These are phyloP conservation scores for Solanum pinnatisectum DNA, from an alignment of 257 asterid genomes.

Conservation along the genomic window DNA sequence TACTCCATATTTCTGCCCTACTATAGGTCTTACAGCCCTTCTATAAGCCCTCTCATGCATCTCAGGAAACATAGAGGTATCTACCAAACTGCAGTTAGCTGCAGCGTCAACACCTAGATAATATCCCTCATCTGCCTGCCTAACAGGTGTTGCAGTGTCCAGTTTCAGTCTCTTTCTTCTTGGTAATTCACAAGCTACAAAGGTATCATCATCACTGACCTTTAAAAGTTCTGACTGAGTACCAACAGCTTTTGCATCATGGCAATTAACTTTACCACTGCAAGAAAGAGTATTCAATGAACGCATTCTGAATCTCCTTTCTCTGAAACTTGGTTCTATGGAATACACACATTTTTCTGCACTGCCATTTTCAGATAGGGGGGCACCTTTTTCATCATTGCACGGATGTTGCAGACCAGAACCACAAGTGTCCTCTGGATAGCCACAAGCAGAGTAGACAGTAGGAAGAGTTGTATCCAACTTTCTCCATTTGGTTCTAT, in stretches of 20 bases:
- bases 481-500: conserved; percentile 31
- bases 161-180: conserved; percentile 26
- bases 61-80: conserved; percentile 11
- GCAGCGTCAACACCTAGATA: conserved; percentile 17
- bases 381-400: conserved; percentile 11
- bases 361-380: conserved; percentile 15
- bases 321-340: conserved; percentile 15
- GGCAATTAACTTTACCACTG: conserved; percentile 8
- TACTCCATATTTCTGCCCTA: conserved; percentile 46
- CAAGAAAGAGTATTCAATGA: conserved; percentile 6
- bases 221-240: conserved; percentile 4
- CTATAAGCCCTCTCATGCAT: conserved; percentile 9
- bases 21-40: conserved; percentile 32
- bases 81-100: conserved; percentile 13
- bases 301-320: conserved; percentile 12
- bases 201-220: conserved; percentile 4
- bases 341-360: conserved; percentile 18
- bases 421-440: conserved; percentile 15
- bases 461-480: conserved; percentile 21
- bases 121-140: conserved; percentile 9
- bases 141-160: conserved; percentile 12
- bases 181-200: conserved; percentile 10
- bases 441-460: conserved; percentile 12
- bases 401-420: conserved; percentile 12
- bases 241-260: conserved; percentile 16